Percentiles rank a stretch among this genome's conserved stretches.
Evolutionary conservation across 2,329 filamentous ascomycete species (phyloP).

Genomic region (Stagonosporopsis rhizophila): DNA sequence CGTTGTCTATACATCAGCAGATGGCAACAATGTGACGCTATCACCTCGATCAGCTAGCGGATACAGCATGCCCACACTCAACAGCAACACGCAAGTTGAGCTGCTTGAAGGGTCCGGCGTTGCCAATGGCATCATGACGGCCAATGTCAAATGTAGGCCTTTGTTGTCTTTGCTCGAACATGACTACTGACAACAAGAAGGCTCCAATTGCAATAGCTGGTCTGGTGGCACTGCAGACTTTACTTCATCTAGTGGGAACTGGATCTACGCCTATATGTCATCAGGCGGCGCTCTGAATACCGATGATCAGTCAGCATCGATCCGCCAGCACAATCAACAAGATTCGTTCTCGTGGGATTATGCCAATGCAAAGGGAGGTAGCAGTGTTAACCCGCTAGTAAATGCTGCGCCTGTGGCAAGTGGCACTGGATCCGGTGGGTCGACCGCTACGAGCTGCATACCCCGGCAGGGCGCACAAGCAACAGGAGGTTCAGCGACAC

Average conservation of each 20-base stretch:
- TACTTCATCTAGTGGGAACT: constrained; percentile 52
- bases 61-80: constrained; percentile 52
- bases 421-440: constrained; percentile 18
- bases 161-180: no score
- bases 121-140: constrained; percentile 59
- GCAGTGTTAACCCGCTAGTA: constrained; percentile 53
- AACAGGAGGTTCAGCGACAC: constrained; percentile 13
- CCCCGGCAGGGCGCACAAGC: constrained; percentile 34
- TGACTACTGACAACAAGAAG: constrained; percentile 35
- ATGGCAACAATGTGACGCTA: constrained; percentile 63
- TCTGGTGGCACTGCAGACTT: constrained; percentile 60
- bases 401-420: constrained; percentile 31
- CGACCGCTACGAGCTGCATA: constrained; percentile 37
- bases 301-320: constrained; percentile 52
- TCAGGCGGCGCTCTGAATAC: constrained; percentile 58
- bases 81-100: constrained; percentile 53
- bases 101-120: constrained; percentile 63
- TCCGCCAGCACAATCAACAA: constrained; percentile 55
- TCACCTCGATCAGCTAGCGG: constrained; percentile 60
- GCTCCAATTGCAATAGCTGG: constrained; percentile 62
- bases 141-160: constrained; percentile 61
- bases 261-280: constrained; percentile 59
- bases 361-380: constrained; percentile 58
- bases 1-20: constrained; percentile 62
- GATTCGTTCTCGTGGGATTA: constrained; percentile 57